phyloP scores from a whole-genome alignment of 192 early-diverging fungal species.

The Coemansia sp. region DNA sequence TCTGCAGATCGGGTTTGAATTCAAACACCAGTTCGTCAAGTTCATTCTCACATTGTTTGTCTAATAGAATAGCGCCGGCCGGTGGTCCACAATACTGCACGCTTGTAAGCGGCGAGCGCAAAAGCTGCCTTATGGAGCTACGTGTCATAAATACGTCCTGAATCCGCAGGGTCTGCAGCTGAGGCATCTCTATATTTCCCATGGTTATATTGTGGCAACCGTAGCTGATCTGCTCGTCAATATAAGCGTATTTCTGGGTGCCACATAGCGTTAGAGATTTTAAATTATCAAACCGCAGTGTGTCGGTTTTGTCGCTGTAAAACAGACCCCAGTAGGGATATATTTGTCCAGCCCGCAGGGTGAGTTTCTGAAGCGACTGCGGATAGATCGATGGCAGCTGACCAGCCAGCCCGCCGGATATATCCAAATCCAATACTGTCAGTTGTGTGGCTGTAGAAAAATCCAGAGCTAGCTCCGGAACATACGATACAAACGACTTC shows the following conservation, averaged over 20 bases:
- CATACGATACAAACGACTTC: not conserved
- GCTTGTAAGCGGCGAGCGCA: not conserved
- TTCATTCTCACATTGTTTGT: not conserved
- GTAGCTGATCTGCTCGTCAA: not conserved
- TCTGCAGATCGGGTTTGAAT: not conserved
- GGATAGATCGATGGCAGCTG: constrained; percentile 1
- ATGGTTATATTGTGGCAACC: not conserved
- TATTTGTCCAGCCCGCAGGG: not conserved
- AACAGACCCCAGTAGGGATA: not conserved
- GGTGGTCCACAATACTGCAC: constrained; percentile 1
- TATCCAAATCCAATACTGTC: constrained; percentile 1
- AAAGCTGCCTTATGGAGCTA: not conserved
- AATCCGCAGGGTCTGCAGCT: not conserved
- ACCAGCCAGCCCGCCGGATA: not conserved
- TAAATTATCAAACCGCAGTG: not conserved
- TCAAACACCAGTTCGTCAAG: not conserved
- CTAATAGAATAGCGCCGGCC: not conserved
- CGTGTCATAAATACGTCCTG: not conserved
- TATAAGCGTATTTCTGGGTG: not conserved
- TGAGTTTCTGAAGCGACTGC: not conserved
- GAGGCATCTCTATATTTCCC: not conserved
- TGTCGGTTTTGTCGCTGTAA: not conserved
- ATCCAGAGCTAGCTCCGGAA: not conserved
- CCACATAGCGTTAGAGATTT: not conserved
- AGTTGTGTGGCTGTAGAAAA: not conserved